These are phyloP conservation scores for Blastomyces silverae DNA, from an alignment of 2,329 filamentous ascomycete genomes.

Conservation along the genomic window DNA sequence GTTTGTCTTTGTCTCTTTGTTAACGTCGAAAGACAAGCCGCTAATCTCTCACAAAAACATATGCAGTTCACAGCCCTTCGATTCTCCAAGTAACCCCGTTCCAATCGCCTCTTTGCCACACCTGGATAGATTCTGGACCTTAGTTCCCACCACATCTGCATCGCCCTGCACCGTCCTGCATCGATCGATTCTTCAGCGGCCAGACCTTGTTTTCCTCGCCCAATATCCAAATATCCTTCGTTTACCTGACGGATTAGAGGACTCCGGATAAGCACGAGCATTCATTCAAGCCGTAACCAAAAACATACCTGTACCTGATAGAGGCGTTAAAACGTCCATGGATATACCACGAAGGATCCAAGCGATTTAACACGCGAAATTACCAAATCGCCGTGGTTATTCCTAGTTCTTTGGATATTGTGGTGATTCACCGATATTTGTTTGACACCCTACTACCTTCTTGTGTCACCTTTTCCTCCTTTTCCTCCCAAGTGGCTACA, in stretches of 20 bases:
- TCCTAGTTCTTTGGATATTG: not conserved
- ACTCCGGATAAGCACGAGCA: not conserved
- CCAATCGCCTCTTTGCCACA: not conserved
- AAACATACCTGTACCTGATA: not conserved
- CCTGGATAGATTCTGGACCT: not conserved
- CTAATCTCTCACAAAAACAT: not conserved
- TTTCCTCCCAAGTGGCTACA: not conserved
- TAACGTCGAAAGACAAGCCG: not conserved
- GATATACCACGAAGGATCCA: not conserved
- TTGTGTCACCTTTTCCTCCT: not conserved
- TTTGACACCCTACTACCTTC: not conserved
- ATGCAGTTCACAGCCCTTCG: not conserved
- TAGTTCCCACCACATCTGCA: not conserved
- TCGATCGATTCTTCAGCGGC: not conserved
- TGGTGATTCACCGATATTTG: not conserved
- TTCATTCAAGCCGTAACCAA: not conserved
- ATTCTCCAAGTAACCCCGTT: not conserved
- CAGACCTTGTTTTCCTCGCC: not conserved
- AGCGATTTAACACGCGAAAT: not conserved
- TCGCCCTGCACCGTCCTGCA: not conserved
- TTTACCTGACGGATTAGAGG: not conserved
- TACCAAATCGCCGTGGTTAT: not conserved
- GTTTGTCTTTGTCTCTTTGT: not conserved
- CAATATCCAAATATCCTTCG: not conserved
- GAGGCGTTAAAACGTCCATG: not conserved